A percentile compares a stretch with the other conserved stretches of the same genome.
These are phyloP conservation scores for Grigorovia humatica DNA, from an alignment of 805 yeast genomes.

Conservation along the genomic window DNA sequence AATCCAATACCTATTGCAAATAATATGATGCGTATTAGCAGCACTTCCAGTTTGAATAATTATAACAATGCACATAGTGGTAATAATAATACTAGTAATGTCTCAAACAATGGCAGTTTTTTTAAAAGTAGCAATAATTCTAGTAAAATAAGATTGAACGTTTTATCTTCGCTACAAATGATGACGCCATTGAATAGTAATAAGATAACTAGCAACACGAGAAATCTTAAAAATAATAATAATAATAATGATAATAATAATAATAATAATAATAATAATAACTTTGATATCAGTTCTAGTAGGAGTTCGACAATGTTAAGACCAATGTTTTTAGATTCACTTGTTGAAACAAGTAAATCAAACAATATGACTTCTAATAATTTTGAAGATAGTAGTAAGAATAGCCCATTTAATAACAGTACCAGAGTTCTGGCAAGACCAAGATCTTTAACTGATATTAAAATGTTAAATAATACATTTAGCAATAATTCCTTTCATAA, in stretches of 20 bases:
- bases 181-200: conserved; percentile 43
- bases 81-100: neutral
- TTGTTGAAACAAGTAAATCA: conserved; percentile 3
- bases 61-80: neutral
- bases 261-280: conserved; percentile 13
- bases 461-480: conserved; percentile 1
- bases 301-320: conserved; percentile 1
- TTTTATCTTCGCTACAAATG: conserved; percentile 45
- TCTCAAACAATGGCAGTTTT: neutral
- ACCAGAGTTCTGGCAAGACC: conserved; percentile 14
- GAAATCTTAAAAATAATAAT: conserved; percentile 2
- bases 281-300: conserved; percentile 3
- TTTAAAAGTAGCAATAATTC: conserved; percentile 6
- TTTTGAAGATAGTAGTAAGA: neutral
- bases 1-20: neutral
- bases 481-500: neutral
- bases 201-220: conserved; percentile 10
- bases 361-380: neutral
- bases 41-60: neutral
- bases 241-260: neutral
- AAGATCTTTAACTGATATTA: conserved; percentile 16
- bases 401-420: neutral
- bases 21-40: neutral
- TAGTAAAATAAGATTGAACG: conserved; percentile 24
- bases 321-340: conserved; percentile 16